Evolutionary conservation across 768 basidiomycete species (phyloP).

Genomic region (Mrakia gelida): DNA sequence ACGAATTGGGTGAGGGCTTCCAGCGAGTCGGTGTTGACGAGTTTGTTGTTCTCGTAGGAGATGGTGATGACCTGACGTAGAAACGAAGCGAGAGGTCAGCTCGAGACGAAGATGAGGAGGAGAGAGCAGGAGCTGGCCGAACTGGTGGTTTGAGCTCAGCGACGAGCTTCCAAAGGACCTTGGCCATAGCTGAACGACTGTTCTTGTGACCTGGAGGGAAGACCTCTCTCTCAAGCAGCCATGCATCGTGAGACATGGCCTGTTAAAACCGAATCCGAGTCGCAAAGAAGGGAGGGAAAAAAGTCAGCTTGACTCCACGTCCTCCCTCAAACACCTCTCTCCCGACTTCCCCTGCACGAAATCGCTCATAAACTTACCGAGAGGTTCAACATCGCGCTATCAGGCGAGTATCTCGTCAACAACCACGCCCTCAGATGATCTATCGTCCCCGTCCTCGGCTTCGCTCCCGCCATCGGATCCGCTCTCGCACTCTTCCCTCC

Average conservation of each 20-base stretch:
- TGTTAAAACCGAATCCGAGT: not conserved
- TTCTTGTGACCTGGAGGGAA: constrained; percentile 32
- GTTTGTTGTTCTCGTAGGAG: constrained; percentile 30
- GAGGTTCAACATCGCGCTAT: constrained; percentile 26
- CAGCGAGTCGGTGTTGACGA: constrained; percentile 29
- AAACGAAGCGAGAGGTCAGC: no score
- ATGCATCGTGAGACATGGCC: constrained; percentile 22
- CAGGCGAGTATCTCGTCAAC: constrained; percentile 19
- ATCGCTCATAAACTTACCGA: constrained; percentile 17
- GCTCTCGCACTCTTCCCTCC: constrained; percentile 7
- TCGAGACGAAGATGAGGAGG: not conserved
- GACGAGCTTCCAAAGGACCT: constrained; percentile 34
- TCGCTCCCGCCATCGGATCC: constrained; percentile 25
- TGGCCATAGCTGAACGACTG: constrained; percentile 15
- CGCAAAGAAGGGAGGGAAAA: not conserved
- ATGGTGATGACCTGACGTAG: constrained; percentile 26
- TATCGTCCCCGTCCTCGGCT: constrained; percentile 20
- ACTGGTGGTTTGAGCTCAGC: constrained; percentile 32
- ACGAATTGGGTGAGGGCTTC: constrained; percentile 20
- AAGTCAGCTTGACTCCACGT: not conserved
- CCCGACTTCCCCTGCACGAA: no score
- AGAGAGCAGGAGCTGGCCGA: not conserved
- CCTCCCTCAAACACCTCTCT: no score
- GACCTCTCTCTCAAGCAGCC: constrained; percentile 25
- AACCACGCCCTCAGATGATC: constrained; percentile 20